Evolutionary conservation across 345 rosid genomes (phyloP), one percentile per base, ranked within the genome.

Genomic region (Pistacia atlantica): DNA sequence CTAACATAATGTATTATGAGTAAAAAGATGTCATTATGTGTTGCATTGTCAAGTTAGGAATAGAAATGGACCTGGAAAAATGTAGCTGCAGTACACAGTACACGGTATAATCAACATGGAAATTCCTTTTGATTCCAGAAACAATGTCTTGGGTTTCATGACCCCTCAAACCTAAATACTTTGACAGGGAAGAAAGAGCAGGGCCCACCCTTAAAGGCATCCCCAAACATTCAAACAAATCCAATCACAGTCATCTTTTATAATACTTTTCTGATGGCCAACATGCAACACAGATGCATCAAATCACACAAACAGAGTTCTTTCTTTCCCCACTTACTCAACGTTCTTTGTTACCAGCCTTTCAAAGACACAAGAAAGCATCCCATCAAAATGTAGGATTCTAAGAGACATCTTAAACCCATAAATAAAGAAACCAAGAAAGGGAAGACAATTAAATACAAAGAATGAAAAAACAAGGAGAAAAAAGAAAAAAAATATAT

Each of bases 151-250:
- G 72, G 80, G 52, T 75, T 58, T 71, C 67, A 69, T 75, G 77
- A 77, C 45, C 51, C 78, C 78, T 54, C 37, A 52, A 67, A 22
- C 56, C 58, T 63, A 51, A 67, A 71, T 62, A 75, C 28, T 45
- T 56, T 42, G 31, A 64, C 22, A 56, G 51, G 69, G 52, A 58
- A 77, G 73, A 67, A 66, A 18, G 16, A 58, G 70, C 65, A 64
- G 73, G 79, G 70, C 48, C 80, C 78, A 11, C 11, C 18, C 63
- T 64, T 59, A 76, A 78, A 58, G 73, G 48, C 55, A 75, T 58
- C 58, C 80, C 80, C 81, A 80, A 83, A 83, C 79, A 86, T 83
- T 83, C 90, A 89, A 83, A 63, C 88, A 87, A 81, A 80, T 78
- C 82, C 83, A 81, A 78, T 85, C 83, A 62, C 78, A 77, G 75